phyloP scores from a whole-genome alignment of 164 flowering plant genomes.

The Dillenia turbinata region DNA sequence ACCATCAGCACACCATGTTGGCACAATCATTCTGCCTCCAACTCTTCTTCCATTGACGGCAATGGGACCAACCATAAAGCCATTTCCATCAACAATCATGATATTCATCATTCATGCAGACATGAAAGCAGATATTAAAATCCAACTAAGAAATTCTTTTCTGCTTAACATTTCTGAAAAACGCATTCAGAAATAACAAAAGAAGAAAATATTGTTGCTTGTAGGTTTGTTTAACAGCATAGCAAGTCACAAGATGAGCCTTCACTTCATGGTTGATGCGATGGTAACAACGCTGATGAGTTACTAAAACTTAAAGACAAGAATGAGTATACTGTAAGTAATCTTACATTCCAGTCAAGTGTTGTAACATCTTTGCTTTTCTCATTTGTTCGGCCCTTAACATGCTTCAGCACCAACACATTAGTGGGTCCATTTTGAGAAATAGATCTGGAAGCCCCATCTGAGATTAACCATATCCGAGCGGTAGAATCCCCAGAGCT shows the following conservation, averaged over 20 bases:
- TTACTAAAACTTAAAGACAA: too few species aligned
- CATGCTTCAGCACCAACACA: constrained; percentile 79
- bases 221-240: background rate
- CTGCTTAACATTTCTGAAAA: too few species aligned
- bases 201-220: too few species aligned
- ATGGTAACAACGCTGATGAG: too few species aligned
- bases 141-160: background rate
- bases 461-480: constrained; percentile 83
- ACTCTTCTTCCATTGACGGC: too few species aligned
- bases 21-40: too few species aligned
- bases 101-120: background rate
- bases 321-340: background rate
- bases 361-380: constrained; percentile 95
- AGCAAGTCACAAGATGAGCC: background rate
- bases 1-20: too few species aligned
- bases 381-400: constrained; percentile 80
- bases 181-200: too few species aligned
- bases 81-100: background rate
- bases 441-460: constrained; percentile 48
- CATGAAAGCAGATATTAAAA: background rate
- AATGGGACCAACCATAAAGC: too few species aligned
- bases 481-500: constrained; percentile 99
- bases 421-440: constrained; percentile 45
- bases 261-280: too few species aligned
- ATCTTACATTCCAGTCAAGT: constrained; percentile 98